These are phyloP conservation scores for Penicillium argentinense DNA, from an alignment of 495 filamentous ascomycete species.

Conservation along the genomic window DNA sequence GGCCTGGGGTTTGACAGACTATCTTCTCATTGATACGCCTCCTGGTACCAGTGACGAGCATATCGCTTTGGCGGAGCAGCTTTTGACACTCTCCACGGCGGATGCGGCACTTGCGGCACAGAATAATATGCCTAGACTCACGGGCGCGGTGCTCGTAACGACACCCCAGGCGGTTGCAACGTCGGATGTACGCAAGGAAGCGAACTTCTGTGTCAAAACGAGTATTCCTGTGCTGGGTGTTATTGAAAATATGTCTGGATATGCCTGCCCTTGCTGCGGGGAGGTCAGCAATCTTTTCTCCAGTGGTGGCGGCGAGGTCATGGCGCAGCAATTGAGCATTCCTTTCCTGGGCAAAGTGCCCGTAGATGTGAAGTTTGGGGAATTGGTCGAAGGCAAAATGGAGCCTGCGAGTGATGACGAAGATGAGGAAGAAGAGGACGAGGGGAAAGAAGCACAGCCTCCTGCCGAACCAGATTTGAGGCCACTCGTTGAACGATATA, in stretches of 20 bases:
- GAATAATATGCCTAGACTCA: slow-evolving; percentile 45
- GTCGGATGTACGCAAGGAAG: slow-evolving; percentile 90
- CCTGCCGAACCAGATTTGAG: slow-evolving; percentile 48
- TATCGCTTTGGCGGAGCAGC: slow-evolving; percentile 86
- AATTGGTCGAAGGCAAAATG: slow-evolving; percentile 62
- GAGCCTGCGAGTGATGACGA: slow-evolving; percentile 36
- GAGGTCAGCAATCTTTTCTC: slow-evolving; percentile 92
- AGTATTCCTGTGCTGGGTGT: slow-evolving; percentile 81
- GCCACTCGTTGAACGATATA: slow-evolving; percentile 75
- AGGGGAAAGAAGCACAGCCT: slow-evolving; percentile 45
- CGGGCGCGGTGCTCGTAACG: slow-evolving; percentile 90
- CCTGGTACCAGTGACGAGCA: slow-evolving; percentile 97
- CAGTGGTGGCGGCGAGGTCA: slow-evolving; percentile 83
- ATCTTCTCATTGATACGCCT: slow-evolving; percentile 91
- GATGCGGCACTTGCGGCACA: slow-evolving; percentile 23
- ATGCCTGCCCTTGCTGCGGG: slow-evolving; percentile 91
- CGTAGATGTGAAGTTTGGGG: slow-evolving; percentile 74
- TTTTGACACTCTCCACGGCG: slow-evolving; percentile 56
- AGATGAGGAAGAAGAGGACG: slow-evolving; percentile 38
- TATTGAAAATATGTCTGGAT: slow-evolving; percentile 97
- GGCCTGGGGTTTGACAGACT: slow-evolving; percentile 85
- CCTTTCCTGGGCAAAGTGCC: slow-evolving; percentile 84
- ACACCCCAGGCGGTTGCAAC: slow-evolving; percentile 94
- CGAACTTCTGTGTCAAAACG: slow-evolving; percentile 93
- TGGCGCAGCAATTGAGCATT: slow-evolving; percentile 84